A percentile compares a stretch with the other conserved stretches of the same genome.
Conservation (phyloP, 495 filamentous ascomycete genomes). For the Xylaria sp. region DNA sequence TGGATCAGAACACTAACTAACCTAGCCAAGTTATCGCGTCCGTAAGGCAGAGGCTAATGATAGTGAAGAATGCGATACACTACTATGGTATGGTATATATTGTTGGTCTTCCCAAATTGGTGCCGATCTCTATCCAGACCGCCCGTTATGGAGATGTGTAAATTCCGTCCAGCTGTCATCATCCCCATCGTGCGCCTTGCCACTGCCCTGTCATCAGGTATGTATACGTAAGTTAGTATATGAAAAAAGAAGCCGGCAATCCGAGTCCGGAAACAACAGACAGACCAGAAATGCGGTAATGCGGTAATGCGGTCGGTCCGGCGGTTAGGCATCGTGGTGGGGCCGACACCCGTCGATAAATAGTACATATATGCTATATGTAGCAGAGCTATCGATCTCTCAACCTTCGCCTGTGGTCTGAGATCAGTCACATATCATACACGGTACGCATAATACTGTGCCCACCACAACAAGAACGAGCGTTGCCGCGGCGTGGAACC, state of each 20-base stretch:
- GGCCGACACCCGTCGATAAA: not conserved
- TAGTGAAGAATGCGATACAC: not conserved
- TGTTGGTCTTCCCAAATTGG: not conserved
- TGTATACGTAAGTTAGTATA: too few relatives aligned
- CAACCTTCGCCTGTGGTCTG: not conserved
- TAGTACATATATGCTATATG: not conserved
- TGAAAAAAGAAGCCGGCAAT: not conserved
- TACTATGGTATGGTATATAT: not conserved
- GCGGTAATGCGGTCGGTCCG: not conserved
- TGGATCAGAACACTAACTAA: not conserved
- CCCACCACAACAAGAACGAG: not conserved
- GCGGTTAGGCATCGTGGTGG: not conserved
- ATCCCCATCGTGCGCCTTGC: not conserved
- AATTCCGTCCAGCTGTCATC: slow-evolving; percentile 16
- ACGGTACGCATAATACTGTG: not conserved
- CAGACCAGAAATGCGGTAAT: not conserved
- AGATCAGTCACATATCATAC: slow-evolving; percentile 10
- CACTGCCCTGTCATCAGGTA: slow-evolving; percentile 13
- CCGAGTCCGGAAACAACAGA: not conserved
- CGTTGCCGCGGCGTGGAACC: slow-evolving; percentile 12
- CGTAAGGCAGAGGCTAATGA: not conserved
- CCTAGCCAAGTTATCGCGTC: not conserved
- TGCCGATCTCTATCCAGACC: not conserved
- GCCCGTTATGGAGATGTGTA: not conserved
- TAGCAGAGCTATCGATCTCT: slow-evolving; percentile 1